These are phyloP conservation scores for Lactifluus subvellereus DNA, from an alignment of 768 basidiomycete species.

Conservation along the genomic window DNA sequence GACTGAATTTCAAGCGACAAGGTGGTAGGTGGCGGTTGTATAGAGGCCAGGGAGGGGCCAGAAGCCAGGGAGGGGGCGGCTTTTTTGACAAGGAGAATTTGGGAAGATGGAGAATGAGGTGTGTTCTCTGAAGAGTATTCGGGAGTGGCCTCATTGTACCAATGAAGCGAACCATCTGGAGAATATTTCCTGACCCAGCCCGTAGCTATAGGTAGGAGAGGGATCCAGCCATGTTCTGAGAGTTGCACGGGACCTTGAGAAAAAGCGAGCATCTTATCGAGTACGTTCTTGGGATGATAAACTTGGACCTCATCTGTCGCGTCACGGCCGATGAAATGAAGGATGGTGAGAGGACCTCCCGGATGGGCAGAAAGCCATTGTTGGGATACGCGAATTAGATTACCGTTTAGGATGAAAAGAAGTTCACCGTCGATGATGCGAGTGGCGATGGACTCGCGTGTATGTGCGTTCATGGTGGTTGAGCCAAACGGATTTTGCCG, in stretches of 20 bases:
- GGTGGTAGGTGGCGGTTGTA: slow-evolving; percentile 48
- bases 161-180: slow-evolving; percentile 32
- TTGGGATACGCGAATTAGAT: slow-evolving; percentile 58
- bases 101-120: slow-evolving; percentile 32
- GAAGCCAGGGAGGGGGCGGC: slow-evolving; percentile 30
- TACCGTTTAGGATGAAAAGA: slow-evolving; percentile 66
- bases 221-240: slow-evolving; percentile 53
- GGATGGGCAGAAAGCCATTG: slow-evolving; percentile 86
- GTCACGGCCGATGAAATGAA: slow-evolving; percentile 94
- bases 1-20: slow-evolving; percentile 56
- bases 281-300: slow-evolving; percentile 65
- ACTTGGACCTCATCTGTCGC: slow-evolving; percentile 93
- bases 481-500: too few relatives aligned
- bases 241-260: slow-evolving; percentile 62
- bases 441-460: slow-evolving; percentile 52
- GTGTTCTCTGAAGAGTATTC: slow-evolving; percentile 29
- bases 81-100: slow-evolving; percentile 58
- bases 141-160: slow-evolving; percentile 16
- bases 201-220: slow-evolving; percentile 75
- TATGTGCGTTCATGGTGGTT: not conserved
- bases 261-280: slow-evolving; percentile 54
- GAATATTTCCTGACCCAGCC: slow-evolving; percentile 70
- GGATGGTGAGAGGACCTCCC: slow-evolving; percentile 80
- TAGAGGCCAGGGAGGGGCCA: slow-evolving; percentile 38
- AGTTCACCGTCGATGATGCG: slow-evolving; percentile 71